Conservation (phyloP, 208 protist species). For the Trypanosoma mega region DNA sequence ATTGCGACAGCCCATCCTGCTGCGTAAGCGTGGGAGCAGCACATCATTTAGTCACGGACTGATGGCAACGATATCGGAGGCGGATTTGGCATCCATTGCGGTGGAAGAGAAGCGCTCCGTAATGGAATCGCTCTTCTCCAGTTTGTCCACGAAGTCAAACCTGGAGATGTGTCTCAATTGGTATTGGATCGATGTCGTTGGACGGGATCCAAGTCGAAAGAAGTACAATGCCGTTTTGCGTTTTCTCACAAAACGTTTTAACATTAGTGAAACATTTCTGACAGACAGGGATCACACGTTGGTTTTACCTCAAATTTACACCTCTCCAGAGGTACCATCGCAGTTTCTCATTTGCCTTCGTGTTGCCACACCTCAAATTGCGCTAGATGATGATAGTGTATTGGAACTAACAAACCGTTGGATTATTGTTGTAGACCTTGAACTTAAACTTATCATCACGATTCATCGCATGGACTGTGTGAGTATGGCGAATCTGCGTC, state of each 20-base stretch:
- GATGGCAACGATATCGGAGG: slow-evolving; percentile 7
- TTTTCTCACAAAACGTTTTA: slow-evolving; percentile 63
- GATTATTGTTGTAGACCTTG: slow-evolving; percentile 82
- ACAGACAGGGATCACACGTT: slow-evolving; percentile 77
- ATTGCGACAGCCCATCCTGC: slow-evolving; percentile 54
- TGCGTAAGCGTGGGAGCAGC: slow-evolving; percentile 37
- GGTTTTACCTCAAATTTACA: slow-evolving; percentile 73
- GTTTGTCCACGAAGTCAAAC: slow-evolving; percentile 37
- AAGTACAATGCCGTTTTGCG: slow-evolving; percentile 66
- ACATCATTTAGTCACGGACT: not conserved
- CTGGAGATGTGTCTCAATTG: slow-evolving; percentile 86
- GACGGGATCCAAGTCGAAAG: slow-evolving; percentile 50
- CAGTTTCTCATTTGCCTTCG: slow-evolving; percentile 85
- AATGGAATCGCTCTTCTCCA: slow-evolving; percentile 27
- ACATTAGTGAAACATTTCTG: slow-evolving; percentile 77
- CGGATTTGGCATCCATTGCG: not conserved
- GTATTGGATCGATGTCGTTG: slow-evolving; percentile 86
- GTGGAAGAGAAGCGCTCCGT: slow-evolving; percentile 31
- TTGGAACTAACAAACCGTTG: slow-evolving; percentile 84
- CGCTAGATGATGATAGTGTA: slow-evolving; percentile 70
- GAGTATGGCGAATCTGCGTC: slow-evolving; percentile 67
- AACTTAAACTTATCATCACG: slow-evolving; percentile 75
- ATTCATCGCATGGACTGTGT: slow-evolving; percentile 76
- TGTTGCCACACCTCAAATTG: slow-evolving; percentile 73
- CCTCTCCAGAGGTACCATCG: slow-evolving; percentile 59